phyloP scores from a whole-genome alignment of 805 yeast species.

The Candida piceae region DNA sequence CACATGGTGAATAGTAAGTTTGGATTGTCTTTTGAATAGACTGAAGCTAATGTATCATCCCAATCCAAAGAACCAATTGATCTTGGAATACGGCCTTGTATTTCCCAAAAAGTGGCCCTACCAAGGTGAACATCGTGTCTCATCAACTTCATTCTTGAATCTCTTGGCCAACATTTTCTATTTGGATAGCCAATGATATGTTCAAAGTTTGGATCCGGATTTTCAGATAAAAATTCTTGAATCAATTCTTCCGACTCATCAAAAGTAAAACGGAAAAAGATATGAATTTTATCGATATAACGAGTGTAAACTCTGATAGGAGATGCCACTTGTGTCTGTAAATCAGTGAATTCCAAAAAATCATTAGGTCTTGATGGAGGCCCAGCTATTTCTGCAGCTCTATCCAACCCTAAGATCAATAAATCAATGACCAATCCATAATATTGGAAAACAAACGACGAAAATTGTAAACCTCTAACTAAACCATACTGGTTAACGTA shows the following conservation, averaged over 20 bases:
- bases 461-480: slow-evolving; percentile 82
- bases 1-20: slow-evolving; percentile 85
- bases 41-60: slow-evolving; percentile 79
- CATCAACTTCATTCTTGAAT: slow-evolving; percentile 83
- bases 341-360: slow-evolving; percentile 66
- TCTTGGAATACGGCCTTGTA: slow-evolving; percentile 71
- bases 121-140: slow-evolving; percentile 90
- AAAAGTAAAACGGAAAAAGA: slow-evolving; percentile 68
- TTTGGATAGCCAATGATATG: slow-evolving; percentile 82
- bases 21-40: slow-evolving; percentile 86
- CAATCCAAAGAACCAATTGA: slow-evolving; percentile 70
- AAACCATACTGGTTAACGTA: slow-evolving; percentile 87
- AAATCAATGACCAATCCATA: slow-evolving; percentile 85
- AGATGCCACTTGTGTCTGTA: slow-evolving; percentile 53
- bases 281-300: slow-evolving; percentile 75
- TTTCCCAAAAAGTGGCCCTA: slow-evolving; percentile 88
- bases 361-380: slow-evolving; percentile 64
- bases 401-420: slow-evolving; percentile 73
- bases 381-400: slow-evolving; percentile 88
- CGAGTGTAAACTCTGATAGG: slow-evolving; percentile 82
- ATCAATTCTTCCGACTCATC: slow-evolving; percentile 73
- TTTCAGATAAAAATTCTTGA: slow-evolving; percentile 71
- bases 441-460: slow-evolving; percentile 84
- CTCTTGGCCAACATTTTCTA: slow-evolving; percentile 92
- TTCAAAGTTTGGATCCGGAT: slow-evolving; percentile 91